Base-by-base conservation (phyloP, 768 basidiomycete genomes). In the Hysterangium stoloniferum region DNA sequence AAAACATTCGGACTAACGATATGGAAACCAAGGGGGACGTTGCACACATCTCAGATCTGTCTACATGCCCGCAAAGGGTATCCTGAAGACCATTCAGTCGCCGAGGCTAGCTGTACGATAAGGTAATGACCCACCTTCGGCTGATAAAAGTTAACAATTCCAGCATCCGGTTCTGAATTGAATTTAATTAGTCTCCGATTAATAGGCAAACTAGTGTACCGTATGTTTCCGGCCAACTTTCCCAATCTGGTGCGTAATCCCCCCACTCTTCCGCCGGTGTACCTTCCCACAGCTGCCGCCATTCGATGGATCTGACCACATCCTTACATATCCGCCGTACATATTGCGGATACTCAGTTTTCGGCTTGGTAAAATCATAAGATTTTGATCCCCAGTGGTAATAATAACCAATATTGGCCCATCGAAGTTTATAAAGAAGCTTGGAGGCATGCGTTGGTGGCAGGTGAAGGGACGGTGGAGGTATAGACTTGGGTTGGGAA, bases 331-430 rank as follows among this genome's bases (percentile, higher is more conserved):
- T 60, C 6, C 69, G 58, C 9, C 72, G 67, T 29, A 95, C 62
- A 6, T 71, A 67, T 1, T 66, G 57, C 41, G 84, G 78, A 38
- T 97, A 79, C 0, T 71, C 70, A 0, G 78, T 82, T 51, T 77
- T 79, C 2, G 79, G 78, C 46, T 75, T 80, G 1, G 79, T 75
- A 57, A 96, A 93, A 60, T 96, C 90, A 61, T 99, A 99, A 52
- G 87, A 83, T 60, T 98, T 99, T 25, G 81, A 87, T 2, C 89
- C 87, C 95, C 95, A 97, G 69, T 98, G 91, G 65, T 99, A 99
- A 46, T 78, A 88, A 81, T 87, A 88, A 8, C 95, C 95, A 43
- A 99, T 85, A 59, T 95, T 98, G 1, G 91, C 86, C 95, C 95
- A 99, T 42, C 95, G 77, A 42, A 99, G 64, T 62, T 88, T 93